phyloP scores from a whole-genome alignment of 2,329 filamentous ascomycete genomes.

The Dothiorella sarmentorum region DNA sequence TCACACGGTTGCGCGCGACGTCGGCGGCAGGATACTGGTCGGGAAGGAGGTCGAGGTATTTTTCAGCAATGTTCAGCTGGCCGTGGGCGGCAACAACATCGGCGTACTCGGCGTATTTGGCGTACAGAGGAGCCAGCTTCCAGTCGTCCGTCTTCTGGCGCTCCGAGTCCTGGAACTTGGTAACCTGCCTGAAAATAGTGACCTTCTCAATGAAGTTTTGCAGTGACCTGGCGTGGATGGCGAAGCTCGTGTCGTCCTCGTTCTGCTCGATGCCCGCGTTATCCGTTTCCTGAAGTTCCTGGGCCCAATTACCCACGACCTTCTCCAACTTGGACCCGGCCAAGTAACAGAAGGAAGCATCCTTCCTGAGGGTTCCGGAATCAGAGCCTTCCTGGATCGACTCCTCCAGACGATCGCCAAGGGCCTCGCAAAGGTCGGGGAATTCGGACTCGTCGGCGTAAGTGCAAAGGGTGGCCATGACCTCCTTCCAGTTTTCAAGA shows the following conservation, averaged over 20 bases:
- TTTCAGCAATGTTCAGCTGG: constrained; percentile 79
- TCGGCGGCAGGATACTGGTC: constrained; percentile 81
- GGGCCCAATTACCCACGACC: constrained; percentile 90
- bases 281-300: constrained; percentile 82
- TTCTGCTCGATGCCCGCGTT: constrained; percentile 67
- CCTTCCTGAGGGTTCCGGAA: constrained; percentile 60
- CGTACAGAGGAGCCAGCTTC: constrained; percentile 85
- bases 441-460: constrained; percentile 91
- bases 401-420: constrained; percentile 87
- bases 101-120: constrained; percentile 95
- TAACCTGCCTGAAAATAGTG: constrained; percentile 90
- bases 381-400: constrained; percentile 52
- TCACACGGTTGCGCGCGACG: constrained; percentile 78
- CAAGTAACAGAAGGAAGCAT: constrained; percentile 94
- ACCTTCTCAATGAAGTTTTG: constrained; percentile 98
- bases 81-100: constrained; percentile 91
- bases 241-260: constrained; percentile 76
- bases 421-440: constrained; percentile 87
- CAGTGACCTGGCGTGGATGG: constrained; percentile 80
- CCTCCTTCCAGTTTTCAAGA: constrained; percentile 90
- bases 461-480: constrained; percentile 93
- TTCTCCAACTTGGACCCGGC: constrained; percentile 97
- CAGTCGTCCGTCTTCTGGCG: constrained; percentile 69
- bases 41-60: constrained; percentile 86
- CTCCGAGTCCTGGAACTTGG: constrained; percentile 83